Base-by-base conservation (phyloP, 2,329 filamentous ascomycete species). In the Boeremia exigua region DNA sequence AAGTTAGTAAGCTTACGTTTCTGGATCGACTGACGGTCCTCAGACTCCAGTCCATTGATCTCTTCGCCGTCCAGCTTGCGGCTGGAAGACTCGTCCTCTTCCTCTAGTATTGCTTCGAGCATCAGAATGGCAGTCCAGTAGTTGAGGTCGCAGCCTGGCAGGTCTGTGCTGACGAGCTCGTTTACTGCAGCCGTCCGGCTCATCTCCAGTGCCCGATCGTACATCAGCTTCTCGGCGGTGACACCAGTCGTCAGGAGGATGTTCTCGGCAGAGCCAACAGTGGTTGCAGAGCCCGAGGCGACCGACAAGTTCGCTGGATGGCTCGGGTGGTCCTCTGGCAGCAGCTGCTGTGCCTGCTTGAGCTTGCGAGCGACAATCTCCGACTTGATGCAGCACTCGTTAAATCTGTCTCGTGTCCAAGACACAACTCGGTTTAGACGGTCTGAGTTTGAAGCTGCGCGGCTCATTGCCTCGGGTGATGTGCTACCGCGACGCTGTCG, bases 191-290 rank as follows among this genome's bases (percentile, higher is more conserved):
- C 94, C 4, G 91, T 87, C 48, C 92, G 87, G 73, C 92, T 97
- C 95, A 99, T 98, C 74, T 99, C 95, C 19, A 98, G 80, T 0
- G 95, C 95, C 42, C 95, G 90, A 66, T 99, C 95, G 72, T 97
- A 99, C 92, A 99, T 97, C 40, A 99, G 81, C 77, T 93, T 96
- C 79, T 98, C 95, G 0, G 95, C 95, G 19, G 92, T 97, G 52
- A 97, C 88, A 1, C 94, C 95, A 2, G 91, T 87, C 12, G 91
- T 96, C 25, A 99, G 83, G 43, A 90, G 85, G 25, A 97, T 92
- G 48, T 91, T 89, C 58, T 95, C 91, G 2, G 86, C 84, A 14
- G 88, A 88, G n/a, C 83, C 84, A 52, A 87, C 79, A 3, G 81
- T 81, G 12, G 83, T 82, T 1, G 82, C 82, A 3, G 84, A 82